Conservation (phyloP, 441 rosid genomes). For the Raphanus hybrid region DNA sequence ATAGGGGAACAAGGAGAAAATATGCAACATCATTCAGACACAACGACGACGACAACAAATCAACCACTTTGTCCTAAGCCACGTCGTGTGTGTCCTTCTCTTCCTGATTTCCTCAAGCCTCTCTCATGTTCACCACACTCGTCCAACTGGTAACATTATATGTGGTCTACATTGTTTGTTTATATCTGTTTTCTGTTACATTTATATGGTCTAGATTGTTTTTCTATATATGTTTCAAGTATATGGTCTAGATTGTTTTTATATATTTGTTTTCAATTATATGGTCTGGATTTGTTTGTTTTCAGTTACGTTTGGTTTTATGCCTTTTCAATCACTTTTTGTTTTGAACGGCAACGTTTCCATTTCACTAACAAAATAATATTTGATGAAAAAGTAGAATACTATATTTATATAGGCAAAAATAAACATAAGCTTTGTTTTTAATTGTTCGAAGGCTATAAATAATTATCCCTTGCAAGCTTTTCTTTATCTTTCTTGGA, state of each 20-base stretch:
- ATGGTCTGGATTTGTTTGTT: background rate
- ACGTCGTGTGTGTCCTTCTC: constrained; percentile 58
- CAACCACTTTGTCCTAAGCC: constrained; percentile 77
- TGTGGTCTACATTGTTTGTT: background rate
- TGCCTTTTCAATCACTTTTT: background rate
- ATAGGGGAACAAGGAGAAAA: background rate
- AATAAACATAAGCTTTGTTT: background rate
- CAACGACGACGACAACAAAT: constrained; percentile 31
- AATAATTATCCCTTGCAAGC: background rate
- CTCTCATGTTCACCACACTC: constrained; percentile 61
- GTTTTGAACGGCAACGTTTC: background rate
- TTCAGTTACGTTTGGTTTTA: background rate
- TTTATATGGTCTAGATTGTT: background rate
- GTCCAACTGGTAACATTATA: constrained; percentile 35
- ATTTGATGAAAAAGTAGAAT: background rate
- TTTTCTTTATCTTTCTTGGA: constrained; percentile 7
- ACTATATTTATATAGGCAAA: too few relatives aligned
- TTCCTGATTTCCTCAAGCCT: constrained; percentile 68
- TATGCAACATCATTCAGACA: constrained; percentile 53
- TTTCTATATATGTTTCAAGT: background rate
- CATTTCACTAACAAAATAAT: background rate
- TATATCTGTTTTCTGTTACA: background rate
- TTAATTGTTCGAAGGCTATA: background rate
- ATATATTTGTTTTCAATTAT: background rate
- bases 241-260: background rate